Conservation (phyloP, 805 yeast species). For the Clavispora asparagi region DNA sequence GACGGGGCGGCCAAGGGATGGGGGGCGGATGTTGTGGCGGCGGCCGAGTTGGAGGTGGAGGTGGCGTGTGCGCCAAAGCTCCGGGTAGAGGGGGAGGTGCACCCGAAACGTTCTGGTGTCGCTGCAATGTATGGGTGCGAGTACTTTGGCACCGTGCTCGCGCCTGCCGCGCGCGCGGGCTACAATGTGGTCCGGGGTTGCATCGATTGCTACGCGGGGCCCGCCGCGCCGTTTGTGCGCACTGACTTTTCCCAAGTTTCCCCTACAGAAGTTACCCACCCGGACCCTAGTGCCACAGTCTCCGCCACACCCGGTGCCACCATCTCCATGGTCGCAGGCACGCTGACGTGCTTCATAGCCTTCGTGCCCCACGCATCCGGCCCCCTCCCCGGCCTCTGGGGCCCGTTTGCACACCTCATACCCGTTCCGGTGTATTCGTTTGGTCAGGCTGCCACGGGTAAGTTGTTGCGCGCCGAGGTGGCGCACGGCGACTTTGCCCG, state of each 20-base stretch:
- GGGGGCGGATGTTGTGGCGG: slow-evolving; percentile 23
- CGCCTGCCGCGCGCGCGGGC: not conserved
- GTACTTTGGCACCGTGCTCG: slow-evolving; percentile 14
- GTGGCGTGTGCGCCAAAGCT: slow-evolving; percentile 8
- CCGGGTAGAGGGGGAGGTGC: not conserved
- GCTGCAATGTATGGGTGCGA: slow-evolving; percentile 14
- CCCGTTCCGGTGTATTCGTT: slow-evolving; percentile 40
- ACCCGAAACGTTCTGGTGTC: too few relatives aligned
- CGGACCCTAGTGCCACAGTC: too few relatives aligned
- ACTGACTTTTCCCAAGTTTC: too few relatives aligned
- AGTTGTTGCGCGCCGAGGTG: slow-evolving; percentile 37
- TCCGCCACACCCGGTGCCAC: too few relatives aligned
- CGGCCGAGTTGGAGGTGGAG: slow-evolving; percentile 12
- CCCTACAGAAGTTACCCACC: too few relatives aligned
- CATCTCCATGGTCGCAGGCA: slow-evolving; percentile 55
- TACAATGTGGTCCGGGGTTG: slow-evolving; percentile 39
- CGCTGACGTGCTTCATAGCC: slow-evolving; percentile 51
- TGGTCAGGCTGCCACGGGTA: slow-evolving; percentile 59
- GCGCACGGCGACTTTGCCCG: slow-evolving; percentile 9
- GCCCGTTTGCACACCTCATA: slow-evolving; percentile 45
- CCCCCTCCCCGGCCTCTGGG: slow-evolving; percentile 50
- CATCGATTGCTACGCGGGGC: slow-evolving; percentile 55
- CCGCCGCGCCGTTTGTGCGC: not conserved
- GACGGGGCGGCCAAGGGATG: slow-evolving; percentile 61
- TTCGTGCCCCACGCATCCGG: not conserved